Evolutionary conservation across 345 rosid genomes (phyloP).

Genomic region (Arabis alpina): DNA sequence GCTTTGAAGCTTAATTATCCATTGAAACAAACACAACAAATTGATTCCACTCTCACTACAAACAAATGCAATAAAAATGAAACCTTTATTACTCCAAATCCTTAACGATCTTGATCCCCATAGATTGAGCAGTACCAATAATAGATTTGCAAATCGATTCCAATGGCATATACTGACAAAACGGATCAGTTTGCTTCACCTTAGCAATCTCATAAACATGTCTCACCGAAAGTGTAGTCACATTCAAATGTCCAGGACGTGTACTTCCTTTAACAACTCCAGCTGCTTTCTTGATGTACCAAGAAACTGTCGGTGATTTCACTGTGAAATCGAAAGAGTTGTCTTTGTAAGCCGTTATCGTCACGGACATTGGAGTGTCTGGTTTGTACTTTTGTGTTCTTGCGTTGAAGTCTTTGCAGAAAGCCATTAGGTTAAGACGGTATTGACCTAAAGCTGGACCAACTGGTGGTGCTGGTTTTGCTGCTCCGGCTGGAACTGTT

Average conservation of each 20-base stretch:
- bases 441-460: conserved; percentile 92
- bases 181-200: conserved; percentile 95
- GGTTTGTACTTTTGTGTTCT: conserved; percentile 92
- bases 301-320: conserved; percentile 80
- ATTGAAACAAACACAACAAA: no score
- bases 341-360: conserved; percentile 88
- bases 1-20: no score
- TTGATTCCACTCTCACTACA: no score
- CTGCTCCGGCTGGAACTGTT: conserved; percentile 84
- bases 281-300: conserved; percentile 94
- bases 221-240: conserved; percentile 66
- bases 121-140: conserved; percentile 78
- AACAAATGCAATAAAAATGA: no score
- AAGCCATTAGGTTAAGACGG: conserved; percentile 91
- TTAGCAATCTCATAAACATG: conserved; percentile 91
- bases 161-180: conserved; percentile 79
- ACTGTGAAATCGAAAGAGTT: conserved; percentile 92
- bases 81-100: conserved; percentile 51
- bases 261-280: conserved; percentile 78
- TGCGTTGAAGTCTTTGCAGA: conserved; percentile 98
- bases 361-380: conserved; percentile 89
- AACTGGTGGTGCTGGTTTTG: conserved; percentile 79
- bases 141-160: conserved; percentile 83
- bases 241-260: conserved; percentile 74
- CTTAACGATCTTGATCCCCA: conserved; percentile 88